These are phyloP conservation scores for Galerina marginata DNA, from an alignment of 768 basidiomycete species.

Conservation along the genomic window DNA sequence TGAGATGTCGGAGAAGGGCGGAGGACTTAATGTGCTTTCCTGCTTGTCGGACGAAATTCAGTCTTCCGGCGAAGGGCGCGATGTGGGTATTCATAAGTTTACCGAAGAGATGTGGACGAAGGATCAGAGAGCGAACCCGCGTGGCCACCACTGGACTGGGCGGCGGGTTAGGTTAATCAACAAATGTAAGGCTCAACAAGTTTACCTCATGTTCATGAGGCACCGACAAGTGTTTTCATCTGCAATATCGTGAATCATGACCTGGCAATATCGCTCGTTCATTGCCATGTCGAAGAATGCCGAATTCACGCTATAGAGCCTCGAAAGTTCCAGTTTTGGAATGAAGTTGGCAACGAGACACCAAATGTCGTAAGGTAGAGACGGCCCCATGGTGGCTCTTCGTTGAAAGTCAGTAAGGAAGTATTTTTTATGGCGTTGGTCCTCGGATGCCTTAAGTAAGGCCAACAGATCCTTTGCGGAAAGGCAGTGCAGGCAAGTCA, in stretches of 20 bases:
- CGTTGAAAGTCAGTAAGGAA: no score
- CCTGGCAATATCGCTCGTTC: conserved; percentile 18
- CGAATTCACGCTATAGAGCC: conserved; percentile 30
- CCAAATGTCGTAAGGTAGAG: conserved; percentile 36
- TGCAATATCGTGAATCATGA: conserved; percentile 5
- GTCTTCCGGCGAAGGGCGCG: no score
- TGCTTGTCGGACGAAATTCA: no score
- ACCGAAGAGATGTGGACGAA: conserved; percentile 15
- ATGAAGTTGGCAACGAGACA: conserved; percentile 33
- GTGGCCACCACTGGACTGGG: neutral
- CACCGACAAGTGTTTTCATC: conserved; percentile 12
- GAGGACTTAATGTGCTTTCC: neutral
- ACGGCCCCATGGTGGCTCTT: neutral
- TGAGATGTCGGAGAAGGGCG: conserved; percentile 10
- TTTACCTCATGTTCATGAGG: conserved; percentile 18
- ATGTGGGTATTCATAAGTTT: neutral
- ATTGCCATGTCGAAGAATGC: conserved; percentile 34
- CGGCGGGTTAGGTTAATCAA: neutral
- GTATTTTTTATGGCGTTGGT: no score
- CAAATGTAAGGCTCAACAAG: neutral
- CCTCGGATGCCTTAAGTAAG: no score
- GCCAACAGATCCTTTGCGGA: no score
- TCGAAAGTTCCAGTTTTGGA: conserved; percentile 20
- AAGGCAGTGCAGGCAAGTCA: no score
- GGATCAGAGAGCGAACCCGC: conserved; percentile 11